phyloP scores from a whole-genome alignment of 2,329 filamentous ascomycete genomes.

The Colletotrichum sp. region DNA sequence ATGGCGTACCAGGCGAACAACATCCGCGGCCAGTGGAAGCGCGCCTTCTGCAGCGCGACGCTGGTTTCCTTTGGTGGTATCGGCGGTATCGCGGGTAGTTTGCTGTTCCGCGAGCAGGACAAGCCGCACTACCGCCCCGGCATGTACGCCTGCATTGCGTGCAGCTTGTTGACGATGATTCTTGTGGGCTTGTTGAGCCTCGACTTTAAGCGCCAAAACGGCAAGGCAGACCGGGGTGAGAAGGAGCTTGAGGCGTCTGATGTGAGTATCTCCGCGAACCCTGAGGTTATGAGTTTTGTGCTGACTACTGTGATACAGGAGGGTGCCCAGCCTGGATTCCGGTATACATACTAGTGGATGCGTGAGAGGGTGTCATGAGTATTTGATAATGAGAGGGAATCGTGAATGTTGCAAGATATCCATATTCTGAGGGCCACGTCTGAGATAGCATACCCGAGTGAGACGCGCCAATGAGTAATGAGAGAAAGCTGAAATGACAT shows the following conservation, averaged over 20 bases:
- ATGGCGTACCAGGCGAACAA: slow-evolving; percentile 89
- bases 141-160: slow-evolving; percentile 60
- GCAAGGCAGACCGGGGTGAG: slow-evolving; percentile 58
- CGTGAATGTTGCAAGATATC: neutral
- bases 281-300: neutral
- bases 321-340: slow-evolving; percentile 31
- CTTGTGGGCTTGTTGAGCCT: slow-evolving; percentile 47
- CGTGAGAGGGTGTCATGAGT: neutral
- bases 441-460: neutral
- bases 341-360: slow-evolving; percentile 35
- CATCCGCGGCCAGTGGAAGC: slow-evolving; percentile 87
- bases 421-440: neutral
- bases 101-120: slow-evolving; percentile 72
- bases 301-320: slow-evolving; percentile 25
- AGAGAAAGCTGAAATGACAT: neutral
- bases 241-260: slow-evolving; percentile 55
- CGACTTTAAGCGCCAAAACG: slow-evolving; percentile 49
- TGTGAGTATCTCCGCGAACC: slow-evolving; percentile 39
- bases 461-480: neutral
- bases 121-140: slow-evolving; percentile 58
- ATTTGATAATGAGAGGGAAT: neutral
- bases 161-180: slow-evolving; percentile 49
- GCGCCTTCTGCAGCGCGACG: slow-evolving; percentile 78
- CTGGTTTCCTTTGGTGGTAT: slow-evolving; percentile 79
- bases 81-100: slow-evolving; percentile 77